phyloP scores from a whole-genome alignment of 1,284 basidiomycete species.

The Peniophora sp. region DNA sequence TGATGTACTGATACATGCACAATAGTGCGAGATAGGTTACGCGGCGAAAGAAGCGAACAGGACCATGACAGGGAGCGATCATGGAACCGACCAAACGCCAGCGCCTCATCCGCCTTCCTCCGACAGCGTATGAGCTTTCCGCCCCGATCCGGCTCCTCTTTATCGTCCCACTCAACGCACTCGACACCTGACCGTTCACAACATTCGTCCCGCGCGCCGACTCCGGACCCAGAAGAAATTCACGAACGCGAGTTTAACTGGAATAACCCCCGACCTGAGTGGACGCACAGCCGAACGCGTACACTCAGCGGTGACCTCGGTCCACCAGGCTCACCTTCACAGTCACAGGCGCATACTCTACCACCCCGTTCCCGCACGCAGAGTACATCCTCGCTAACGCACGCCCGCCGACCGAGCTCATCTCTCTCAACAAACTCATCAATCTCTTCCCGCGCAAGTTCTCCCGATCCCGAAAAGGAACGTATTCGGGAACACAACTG shows the following conservation, averaged over 20 bases:
- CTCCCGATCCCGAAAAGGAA: not conserved
- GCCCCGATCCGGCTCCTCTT: conserved; percentile 18
- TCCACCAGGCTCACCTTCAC: not conserved
- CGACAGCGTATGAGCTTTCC: conserved; percentile 17
- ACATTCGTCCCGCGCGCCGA: not conserved
- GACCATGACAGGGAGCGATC: conserved; percentile 39
- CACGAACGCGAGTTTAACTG: conserved; percentile 48
- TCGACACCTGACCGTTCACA: conserved; percentile 23
- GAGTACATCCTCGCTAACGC: not conserved
- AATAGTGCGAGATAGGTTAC: conserved; percentile 36
- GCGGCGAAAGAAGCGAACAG: conserved; percentile 32
- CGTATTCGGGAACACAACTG: not conserved
- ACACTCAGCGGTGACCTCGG: not conserved
- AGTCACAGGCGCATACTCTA: not conserved
- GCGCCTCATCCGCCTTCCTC: conserved; percentile 15
- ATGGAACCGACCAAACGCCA: conserved; percentile 35
- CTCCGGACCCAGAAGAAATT: conserved; percentile 20
- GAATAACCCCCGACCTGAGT: conserved; percentile 49
- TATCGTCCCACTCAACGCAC: conserved; percentile 20
- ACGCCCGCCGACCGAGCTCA: not conserved
- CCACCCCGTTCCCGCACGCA: not conserved
- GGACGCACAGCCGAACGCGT: conserved; percentile 20
- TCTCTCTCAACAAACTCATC: not conserved
- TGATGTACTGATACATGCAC: conserved; percentile 4
- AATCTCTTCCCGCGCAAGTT: not conserved